Evolutionary conservation across 2,329 filamentous ascomycete genomes (phyloP), one percentile per base, ranked within the genome.

Genomic region (Sclerotinia minor): DNA sequence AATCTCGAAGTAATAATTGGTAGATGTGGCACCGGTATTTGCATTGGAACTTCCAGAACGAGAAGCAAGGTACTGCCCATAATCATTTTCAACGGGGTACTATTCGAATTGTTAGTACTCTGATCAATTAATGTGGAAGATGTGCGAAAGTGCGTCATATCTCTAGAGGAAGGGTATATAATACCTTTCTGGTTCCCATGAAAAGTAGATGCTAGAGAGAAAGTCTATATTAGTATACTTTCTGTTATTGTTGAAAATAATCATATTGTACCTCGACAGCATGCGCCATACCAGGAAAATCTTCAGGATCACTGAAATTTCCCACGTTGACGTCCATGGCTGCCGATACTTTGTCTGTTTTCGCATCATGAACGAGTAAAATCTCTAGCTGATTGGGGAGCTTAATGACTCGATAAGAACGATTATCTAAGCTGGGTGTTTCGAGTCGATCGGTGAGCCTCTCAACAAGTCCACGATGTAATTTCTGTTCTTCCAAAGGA

Each of bases 1-100:
- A 68, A 98, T 89, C 76, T 99, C 95, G 78, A 99, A 99, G 80
- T 91, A 98, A 81, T 96, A 99, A 80, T 98, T 98, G 71, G 95
- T 99, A 65, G 94, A 96, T 1, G 92, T 97, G 6, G 92, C 84
- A 19, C 91, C 92, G 1, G 95, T 99, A 79, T 96, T 98, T 67
- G 95, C 95, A 78, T 99, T 99, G 35, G 94, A 97, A 76, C 90
- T 88, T 66, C 95, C 95, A 17, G 93, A 96, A 78, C 97, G 90
- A 69, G 92, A 85, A 64, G 93, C 91, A 66, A 99, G 86, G 78
- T 96, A 99, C 77, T 94, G 90, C 76, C 92, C 92, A 82, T 99
- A 99, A 72, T 91, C 94, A 79, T 99, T 98, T 80, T 97, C 94
- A 77, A 89, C 87, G 0, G 95, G 95, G 76, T 95, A 99, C 86